phyloP scores from a whole-genome alignment of 495 filamentous ascomycete genomes.

The Aspergillus funiculosus region DNA sequence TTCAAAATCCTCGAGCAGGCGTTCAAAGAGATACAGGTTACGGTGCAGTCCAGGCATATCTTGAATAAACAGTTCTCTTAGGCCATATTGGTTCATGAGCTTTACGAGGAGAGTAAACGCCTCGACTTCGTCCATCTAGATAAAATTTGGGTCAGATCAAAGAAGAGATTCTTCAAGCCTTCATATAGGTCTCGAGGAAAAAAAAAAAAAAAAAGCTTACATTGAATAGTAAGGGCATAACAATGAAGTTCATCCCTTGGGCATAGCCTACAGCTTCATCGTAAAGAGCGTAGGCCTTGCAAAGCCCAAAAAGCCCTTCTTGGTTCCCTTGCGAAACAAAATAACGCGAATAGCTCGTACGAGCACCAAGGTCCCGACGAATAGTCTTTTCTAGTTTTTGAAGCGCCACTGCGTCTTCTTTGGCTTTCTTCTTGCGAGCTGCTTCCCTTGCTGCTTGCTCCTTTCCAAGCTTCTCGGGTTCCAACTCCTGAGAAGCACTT shows the following conservation, averaged over 20 bases:
- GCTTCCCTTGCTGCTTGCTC: constrained; percentile 58
- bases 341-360: constrained; percentile 95
- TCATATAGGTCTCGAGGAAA: too few relatives aligned
- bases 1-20: constrained; percentile 88
- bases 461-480: constrained; percentile 59
- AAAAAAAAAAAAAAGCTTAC: constrained; percentile 44
- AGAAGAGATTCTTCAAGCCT: background rate
- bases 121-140: constrained; percentile 92
- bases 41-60: constrained; percentile 97
- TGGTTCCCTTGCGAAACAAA: constrained; percentile 82
- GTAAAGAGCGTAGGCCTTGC: constrained; percentile 95
- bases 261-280: constrained; percentile 95
- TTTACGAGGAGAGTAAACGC: constrained; percentile 89
- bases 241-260: constrained; percentile 98
- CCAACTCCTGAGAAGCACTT: constrained; percentile 56
- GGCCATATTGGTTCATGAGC: constrained; percentile 92
- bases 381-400: constrained; percentile 89
- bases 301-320: constrained; percentile 89
- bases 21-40: constrained; percentile 90
- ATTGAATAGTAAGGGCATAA: constrained; percentile 96
- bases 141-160: constrained; percentile 3
- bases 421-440: constrained; percentile 67
- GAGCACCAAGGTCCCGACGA: constrained; percentile 78
- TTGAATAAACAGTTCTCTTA: constrained; percentile 88
- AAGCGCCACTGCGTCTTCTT: constrained; percentile 63